Conservation (phyloP, 2,329 filamentous ascomycete genomes). For the Leptographium procerum region DNA sequence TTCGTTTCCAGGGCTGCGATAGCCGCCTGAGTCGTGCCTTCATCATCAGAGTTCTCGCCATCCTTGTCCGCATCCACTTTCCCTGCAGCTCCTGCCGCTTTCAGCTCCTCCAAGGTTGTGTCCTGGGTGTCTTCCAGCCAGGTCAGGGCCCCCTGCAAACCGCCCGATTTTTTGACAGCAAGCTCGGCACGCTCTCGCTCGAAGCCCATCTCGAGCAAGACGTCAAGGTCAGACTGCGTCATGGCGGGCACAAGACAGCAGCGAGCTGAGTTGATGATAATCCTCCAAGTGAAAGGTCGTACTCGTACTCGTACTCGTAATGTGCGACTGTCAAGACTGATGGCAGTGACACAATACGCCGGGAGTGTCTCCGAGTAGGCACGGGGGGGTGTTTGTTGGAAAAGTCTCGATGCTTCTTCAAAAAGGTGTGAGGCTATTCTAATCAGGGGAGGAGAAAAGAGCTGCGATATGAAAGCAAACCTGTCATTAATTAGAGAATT, state of each 20-base stretch:
- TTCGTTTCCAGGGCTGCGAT: conserved; percentile 56
- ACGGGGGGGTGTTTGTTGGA: too few relatives aligned
- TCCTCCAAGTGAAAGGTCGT: neutral
- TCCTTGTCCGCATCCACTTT: conserved; percentile 19
- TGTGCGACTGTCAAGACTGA: neutral
- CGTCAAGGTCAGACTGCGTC: conserved; percentile 47
- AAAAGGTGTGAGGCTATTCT: too few relatives aligned
- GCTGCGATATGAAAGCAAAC: neutral
- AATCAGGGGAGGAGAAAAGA: neutral
- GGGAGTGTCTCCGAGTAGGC: too few relatives aligned
- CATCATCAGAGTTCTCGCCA: conserved; percentile 21
- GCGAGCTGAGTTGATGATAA: neutral
- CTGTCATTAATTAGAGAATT: neutral
- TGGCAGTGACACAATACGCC: too few relatives aligned
- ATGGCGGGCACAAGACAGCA: conserved; percentile 21
- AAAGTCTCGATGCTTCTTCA: too few relatives aligned
- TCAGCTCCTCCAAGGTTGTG: conserved; percentile 72
- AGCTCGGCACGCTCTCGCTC: conserved; percentile 71
- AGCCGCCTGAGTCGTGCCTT: conserved; percentile 38
- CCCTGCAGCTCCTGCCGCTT: conserved; percentile 18
- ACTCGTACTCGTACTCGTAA: too few relatives aligned
- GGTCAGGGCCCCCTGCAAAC: conserved; percentile 76
- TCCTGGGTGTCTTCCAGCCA: conserved; percentile 93
- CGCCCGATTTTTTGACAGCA: conserved; percentile 73
- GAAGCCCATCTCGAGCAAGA: conserved; percentile 65